A percentile compares a stretch with the other conserved stretches of the same genome.
phyloP scores from a whole-genome alignment of 2,329 filamentous ascomycete genomes.

The Curvularia sp. region DNA sequence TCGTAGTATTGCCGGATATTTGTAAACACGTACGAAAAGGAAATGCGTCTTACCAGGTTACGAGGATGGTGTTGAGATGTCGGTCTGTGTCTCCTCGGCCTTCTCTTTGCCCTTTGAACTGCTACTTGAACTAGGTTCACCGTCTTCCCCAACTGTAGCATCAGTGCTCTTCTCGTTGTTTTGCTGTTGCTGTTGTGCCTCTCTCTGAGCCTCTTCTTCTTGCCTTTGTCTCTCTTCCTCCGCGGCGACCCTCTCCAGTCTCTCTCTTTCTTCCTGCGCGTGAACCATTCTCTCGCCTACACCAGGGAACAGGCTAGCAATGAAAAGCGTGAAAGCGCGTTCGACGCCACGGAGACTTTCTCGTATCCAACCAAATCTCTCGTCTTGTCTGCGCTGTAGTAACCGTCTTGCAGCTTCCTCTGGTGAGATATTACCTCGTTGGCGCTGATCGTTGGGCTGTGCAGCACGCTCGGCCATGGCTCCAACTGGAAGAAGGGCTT shows the following conservation, averaged over 20 bases:
- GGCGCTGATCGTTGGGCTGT: conserved; percentile 18
- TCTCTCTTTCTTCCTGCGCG: conserved; percentile 59
- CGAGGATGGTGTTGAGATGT: background rate
- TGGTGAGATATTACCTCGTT: conserved; percentile 43
- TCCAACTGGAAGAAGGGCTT: conserved; percentile 48
- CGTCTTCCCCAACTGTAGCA: conserved; percentile 9
- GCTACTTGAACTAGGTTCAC: background rate
- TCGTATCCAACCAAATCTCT: conserved; percentile 40
- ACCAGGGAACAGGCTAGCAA: conserved; percentile 68
- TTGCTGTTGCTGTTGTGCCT: conserved; percentile 6
- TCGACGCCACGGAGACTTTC: conserved; percentile 57
- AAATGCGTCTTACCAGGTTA: background rate
- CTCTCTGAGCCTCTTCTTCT: conserved; percentile 21
- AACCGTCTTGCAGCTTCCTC: conserved; percentile 53
- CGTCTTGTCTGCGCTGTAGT: conserved; percentile 45
- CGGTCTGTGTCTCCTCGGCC: conserved; percentile 9
- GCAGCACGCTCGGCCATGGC: conserved; percentile 30
- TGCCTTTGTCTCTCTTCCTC: conserved; percentile 33
- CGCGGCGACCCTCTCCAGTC: conserved; percentile 39
- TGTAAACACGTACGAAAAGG: background rate
- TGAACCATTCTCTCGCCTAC: conserved; percentile 67
- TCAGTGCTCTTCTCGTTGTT: conserved; percentile 19
- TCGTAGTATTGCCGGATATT: background rate
- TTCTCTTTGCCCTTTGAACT: conserved; percentile 32
- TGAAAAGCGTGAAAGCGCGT: conserved; percentile 65